phyloP scores from a whole-genome alignment of 345 rosid species.

The Brassica rapa region DNA sequence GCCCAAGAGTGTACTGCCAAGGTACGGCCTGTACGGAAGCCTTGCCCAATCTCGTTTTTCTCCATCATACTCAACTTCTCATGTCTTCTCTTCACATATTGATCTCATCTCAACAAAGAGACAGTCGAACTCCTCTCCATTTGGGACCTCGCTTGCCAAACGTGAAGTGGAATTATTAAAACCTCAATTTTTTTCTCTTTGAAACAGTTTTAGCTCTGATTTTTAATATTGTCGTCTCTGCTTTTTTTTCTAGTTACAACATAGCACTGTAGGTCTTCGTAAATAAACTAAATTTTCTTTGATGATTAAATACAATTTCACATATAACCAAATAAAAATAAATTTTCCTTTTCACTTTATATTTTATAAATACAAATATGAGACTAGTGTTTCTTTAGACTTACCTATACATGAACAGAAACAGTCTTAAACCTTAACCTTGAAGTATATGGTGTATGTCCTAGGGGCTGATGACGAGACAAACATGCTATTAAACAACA shows the following conservation, averaged over 20 bases:
- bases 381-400: not conserved
- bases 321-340: not conserved
- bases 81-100: no score
- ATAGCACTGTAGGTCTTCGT: not conserved
- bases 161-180: not conserved
- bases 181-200: not conserved
- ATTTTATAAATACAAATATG: not conserved
- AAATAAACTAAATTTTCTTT: not conserved
- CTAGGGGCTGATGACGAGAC: not conserved
- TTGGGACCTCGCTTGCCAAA: not conserved
- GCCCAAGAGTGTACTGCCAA: no score
- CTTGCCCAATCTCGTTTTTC: no score
- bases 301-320: not conserved
- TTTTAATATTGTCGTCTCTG: not conserved
- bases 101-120: not conserved
- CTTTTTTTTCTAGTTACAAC: not conserved
- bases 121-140: not conserved
- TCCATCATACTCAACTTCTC: no score
- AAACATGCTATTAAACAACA: not conserved
- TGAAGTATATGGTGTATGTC: conserved; percentile 4
- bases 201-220: not conserved
- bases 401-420: not conserved
- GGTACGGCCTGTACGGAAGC: no score
- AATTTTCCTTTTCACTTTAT: not conserved
- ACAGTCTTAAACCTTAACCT: not conserved